Evolutionary conservation across 371 early-diverging fungal species (phyloP).

Genomic region (Dinochytrium kinnereticum): DNA sequence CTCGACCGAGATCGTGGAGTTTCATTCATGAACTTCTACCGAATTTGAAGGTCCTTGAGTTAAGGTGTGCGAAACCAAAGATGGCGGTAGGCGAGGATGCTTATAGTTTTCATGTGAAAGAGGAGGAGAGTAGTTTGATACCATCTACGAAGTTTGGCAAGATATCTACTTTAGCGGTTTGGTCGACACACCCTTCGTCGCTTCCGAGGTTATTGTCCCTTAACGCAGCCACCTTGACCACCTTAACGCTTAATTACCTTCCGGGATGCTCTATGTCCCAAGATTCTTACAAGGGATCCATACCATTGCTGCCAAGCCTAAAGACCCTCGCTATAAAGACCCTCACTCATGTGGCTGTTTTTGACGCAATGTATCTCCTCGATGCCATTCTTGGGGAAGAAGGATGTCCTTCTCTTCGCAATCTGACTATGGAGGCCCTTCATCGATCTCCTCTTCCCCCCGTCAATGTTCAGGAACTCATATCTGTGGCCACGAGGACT

Average conservation of each 20-base stretch:
- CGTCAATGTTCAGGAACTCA: not conserved
- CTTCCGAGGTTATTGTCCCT: not conserved
- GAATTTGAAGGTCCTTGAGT: not conserved
- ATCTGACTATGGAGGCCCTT: not conserved
- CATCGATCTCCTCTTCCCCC: not conserved
- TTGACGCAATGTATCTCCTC: not conserved
- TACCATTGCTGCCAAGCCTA: not conserved
- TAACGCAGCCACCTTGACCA: not conserved
- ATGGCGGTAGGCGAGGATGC: too few species aligned
- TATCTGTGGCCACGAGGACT: not conserved
- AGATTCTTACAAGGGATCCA: not conserved
- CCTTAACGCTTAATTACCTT: not conserved
- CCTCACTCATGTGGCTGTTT: not conserved
- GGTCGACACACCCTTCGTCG: not conserved
- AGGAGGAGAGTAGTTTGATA: too few species aligned
- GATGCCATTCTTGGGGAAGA: not conserved
- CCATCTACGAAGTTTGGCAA: too few species aligned
- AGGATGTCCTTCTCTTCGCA: not conserved
- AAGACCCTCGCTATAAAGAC: not conserved
- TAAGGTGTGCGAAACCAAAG: not conserved
- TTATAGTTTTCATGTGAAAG: not conserved
- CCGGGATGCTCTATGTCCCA: not conserved
- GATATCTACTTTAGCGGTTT: not conserved
- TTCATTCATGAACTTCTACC: slow-evolving; percentile 1
- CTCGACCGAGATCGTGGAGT: not conserved